Base-by-base conservation (phyloP, 1,284 basidiomycete genomes). In the Malassezia caprae region DNA sequence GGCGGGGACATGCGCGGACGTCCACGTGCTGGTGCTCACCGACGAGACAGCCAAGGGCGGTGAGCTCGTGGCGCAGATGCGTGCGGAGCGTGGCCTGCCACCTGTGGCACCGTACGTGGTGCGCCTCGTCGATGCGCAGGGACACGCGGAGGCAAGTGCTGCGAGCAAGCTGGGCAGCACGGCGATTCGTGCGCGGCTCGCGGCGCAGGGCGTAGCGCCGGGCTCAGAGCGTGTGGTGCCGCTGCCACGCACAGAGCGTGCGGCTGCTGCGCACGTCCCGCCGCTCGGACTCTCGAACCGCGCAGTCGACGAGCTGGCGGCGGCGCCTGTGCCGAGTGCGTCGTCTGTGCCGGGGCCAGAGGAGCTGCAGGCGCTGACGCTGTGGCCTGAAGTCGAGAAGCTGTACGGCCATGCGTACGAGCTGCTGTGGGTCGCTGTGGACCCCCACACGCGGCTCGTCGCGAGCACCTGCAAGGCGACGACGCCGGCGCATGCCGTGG, bases 361-460 rank as follows among this genome's bases (percentile, higher is more conserved):
- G 52, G 77, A 80, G 75, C 80, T 98, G 0, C 84, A 87, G 0
- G 81, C 84, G 0, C 81, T 82, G 12, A 96, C 93, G 0, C 80
- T 98, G 0, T 99, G 94, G 94, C 93, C 93, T 0, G 94, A 98
- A 60, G 66, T 85, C 1, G 93, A 98, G 70, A 99, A 98, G 75
- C 79, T 99, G 2, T 99, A 96, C 74, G 94, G 93, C 1, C 94
- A 98, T 76, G 90, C 90, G 30, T 96, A 96, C 72, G 94, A 98
- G 80, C 86, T 89, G 61, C 45, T 58, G n/a, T 53, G 48, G 15
- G 58, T 58, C 51, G 63, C 30, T n/a, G 60, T 53, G 17, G 64
- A 61, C 24, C 55, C 56, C 3, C 50, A 8, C 47, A 54, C 27
- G 23, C 77, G 79, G 40, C 76, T 88, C 32, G 79, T 96, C n/a